A percentile compares a stretch with the other conserved stretches of the same genome.
Evolutionary conservation across 2,329 filamentous ascomycete genomes (phyloP).

Genomic region (Trichophyton simii): DNA sequence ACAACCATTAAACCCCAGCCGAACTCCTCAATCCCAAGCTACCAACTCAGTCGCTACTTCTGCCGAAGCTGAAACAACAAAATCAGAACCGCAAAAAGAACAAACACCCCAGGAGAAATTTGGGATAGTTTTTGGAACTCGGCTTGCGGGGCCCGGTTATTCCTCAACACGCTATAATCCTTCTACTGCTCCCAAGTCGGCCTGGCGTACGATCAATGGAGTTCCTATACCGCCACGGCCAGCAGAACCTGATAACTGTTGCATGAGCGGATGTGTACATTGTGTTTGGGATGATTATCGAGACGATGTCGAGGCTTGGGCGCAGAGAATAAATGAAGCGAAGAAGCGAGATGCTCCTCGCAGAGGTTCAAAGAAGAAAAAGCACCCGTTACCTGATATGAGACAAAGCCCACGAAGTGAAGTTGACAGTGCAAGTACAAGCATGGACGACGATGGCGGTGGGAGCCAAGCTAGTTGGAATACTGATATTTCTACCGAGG

Average conservation of each 20-base stretch:
- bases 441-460: conserved; percentile 70
- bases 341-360: conserved; percentile 26
- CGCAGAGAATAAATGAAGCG: conserved; percentile 51
- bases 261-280: conserved; percentile 96
- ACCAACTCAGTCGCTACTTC: not conserved
- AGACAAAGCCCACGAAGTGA: conserved; percentile 25
- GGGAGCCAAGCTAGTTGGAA: conserved; percentile 60
- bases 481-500: conserved; percentile 25
- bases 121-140: conserved; percentile 68
- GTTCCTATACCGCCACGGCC: conserved; percentile 73
- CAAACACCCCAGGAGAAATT: conserved; percentile 36
- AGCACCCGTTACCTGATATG: conserved; percentile 16
- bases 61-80: not conserved
- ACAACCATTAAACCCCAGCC: conserved; percentile 7
- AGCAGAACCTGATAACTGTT: conserved; percentile 91
- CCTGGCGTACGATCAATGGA: conserved; percentile 53
- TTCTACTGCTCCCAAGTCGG: conserved; percentile 46
- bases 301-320: conserved; percentile 89
- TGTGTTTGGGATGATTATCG: conserved; percentile 91
- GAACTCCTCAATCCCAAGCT: conserved; percentile 9
- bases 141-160: conserved; percentile 60
- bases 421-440: conserved; percentile 40
- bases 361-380: conserved; percentile 18
- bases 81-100: not conserved
- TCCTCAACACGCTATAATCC: conserved; percentile 46